These are phyloP conservation scores for Spathaspora gorwiae DNA, from an alignment of 805 yeast species.

Conservation along the genomic window DNA sequence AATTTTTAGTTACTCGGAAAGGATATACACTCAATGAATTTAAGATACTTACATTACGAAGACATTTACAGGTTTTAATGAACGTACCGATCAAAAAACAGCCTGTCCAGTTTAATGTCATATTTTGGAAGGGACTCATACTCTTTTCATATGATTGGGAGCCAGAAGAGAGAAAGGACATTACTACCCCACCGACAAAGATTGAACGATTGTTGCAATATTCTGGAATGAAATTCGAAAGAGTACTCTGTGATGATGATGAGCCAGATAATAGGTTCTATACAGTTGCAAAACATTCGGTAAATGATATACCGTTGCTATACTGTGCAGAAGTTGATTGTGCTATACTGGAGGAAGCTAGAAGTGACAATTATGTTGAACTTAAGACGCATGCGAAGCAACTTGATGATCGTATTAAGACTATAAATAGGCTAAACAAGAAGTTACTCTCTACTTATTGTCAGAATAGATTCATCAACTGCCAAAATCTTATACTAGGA, in stretches of 20 bases:
- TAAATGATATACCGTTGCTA: slow-evolving; percentile 8
- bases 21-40: slow-evolving; percentile 3
- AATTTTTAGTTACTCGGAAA: slow-evolving; percentile 6
- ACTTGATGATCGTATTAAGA: background rate
- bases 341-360: slow-evolving; percentile 4
- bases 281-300: slow-evolving; percentile 11
- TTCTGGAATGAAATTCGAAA: slow-evolving; percentile 21
- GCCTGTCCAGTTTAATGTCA: slow-evolving; percentile 12
- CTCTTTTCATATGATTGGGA: slow-evolving; percentile 18
- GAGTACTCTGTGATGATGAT: slow-evolving; percentile 5
- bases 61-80: slow-evolving; percentile 16
- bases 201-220: slow-evolving; percentile 10
- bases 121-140: slow-evolving; percentile 14
- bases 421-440: slow-evolving; percentile 3
- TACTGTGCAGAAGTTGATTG: slow-evolving; percentile 25
- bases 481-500: slow-evolving; percentile 14
- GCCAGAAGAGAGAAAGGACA: slow-evolving; percentile 2
- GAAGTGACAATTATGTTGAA: slow-evolving; percentile 15
- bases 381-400: slow-evolving; percentile 17
- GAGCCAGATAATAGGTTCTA: slow-evolving; percentile 7
- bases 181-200: background rate
- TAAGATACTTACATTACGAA: slow-evolving; percentile 13
- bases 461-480: slow-evolving; percentile 15
- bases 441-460: slow-evolving; percentile 15
- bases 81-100: slow-evolving; percentile 15